Conservation (phyloP, 73 alveolate genomes). For the Stentor coeruleus region DNA sequence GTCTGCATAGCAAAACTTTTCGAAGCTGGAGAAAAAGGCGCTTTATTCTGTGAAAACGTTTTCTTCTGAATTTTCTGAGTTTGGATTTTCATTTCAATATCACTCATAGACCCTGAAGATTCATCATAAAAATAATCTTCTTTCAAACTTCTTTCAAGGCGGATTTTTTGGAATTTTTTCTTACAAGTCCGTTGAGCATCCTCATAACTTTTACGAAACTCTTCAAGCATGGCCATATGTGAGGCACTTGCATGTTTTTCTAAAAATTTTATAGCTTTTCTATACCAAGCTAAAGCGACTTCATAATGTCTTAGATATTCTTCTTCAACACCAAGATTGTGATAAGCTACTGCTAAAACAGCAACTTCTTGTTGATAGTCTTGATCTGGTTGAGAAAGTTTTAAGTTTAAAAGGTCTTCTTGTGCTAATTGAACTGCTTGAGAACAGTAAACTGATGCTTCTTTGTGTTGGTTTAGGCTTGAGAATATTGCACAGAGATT, state of each 20-base stretch:
- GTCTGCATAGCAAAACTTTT: not conserved
- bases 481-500: constrained; percentile 72
- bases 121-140: not conserved
- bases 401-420: constrained; percentile 28
- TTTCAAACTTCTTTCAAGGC: not conserved
- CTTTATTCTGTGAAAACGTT: not conserved
- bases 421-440: not conserved
- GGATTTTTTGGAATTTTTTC: not conserved
- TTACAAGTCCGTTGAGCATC: not conserved
- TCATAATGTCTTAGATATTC: constrained; percentile 52
- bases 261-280: not conserved
- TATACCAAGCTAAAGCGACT: not conserved
- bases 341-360: constrained; percentile 75
- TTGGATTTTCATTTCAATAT: not conserved
- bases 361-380: constrained; percentile 58
- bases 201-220: not conserved
- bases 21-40: not conserved
- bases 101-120: not conserved
- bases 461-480: constrained; percentile 58
- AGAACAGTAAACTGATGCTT: constrained; percentile 47
- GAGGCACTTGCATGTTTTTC: constrained; percentile 9
- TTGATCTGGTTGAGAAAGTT: constrained; percentile 22
- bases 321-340: constrained; percentile 76
- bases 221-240: not conserved
- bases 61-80: too few relatives aligned